Conservation (phyloP, 73 alveolate species). For the Loxodes magnus region DNA sequence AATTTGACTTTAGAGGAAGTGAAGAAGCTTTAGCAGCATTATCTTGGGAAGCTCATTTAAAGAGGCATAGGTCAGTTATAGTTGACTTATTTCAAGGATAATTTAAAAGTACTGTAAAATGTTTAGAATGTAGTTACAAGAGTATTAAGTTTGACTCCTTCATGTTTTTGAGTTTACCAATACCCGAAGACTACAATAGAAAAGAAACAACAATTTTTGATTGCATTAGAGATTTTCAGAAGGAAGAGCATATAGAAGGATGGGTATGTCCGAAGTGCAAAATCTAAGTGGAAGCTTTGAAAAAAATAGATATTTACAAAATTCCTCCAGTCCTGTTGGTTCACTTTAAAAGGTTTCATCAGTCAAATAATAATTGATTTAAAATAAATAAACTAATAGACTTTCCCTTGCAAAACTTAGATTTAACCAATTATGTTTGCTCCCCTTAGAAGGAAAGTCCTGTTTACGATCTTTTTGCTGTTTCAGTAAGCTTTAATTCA, state of each 20-base stretch:
- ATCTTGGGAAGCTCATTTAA: constrained; percentile 52
- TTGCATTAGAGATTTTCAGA: constrained; percentile 60
- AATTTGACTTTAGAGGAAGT: constrained; percentile 34
- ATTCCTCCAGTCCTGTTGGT: constrained; percentile 60
- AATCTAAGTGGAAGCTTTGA: constrained; percentile 44
- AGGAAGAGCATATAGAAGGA: constrained; percentile 50
- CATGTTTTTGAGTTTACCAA: constrained; percentile 49
- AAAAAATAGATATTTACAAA: constrained; percentile 55
- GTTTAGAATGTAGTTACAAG: constrained; percentile 46
- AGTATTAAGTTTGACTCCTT: constrained; percentile 77
- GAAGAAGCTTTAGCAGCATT: constrained; percentile 52
- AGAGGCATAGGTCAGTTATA: constrained; percentile 50
- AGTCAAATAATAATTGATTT: constrained; percentile 2
- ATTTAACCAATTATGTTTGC: constrained; percentile 6
- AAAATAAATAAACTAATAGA: constrained; percentile 9
- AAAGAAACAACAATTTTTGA: constrained; percentile 28
- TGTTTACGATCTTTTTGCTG: constrained; percentile 20
- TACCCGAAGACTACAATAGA: constrained; percentile 13
- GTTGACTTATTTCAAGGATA: constrained; percentile 80
- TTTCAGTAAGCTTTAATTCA: constrained; percentile 20
- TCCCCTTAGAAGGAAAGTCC: constrained; percentile 16
- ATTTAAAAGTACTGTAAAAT: constrained; percentile 53
- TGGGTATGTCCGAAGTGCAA: constrained; percentile 68
- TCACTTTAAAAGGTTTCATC: constrained; percentile 48
- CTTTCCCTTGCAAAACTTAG: constrained; percentile 6